A percentile compares a stretch with the other conserved stretches of the same genome.
phyloP scores from a whole-genome alignment of 768 basidiomycete genomes.

The Galerina marginata region DNA sequence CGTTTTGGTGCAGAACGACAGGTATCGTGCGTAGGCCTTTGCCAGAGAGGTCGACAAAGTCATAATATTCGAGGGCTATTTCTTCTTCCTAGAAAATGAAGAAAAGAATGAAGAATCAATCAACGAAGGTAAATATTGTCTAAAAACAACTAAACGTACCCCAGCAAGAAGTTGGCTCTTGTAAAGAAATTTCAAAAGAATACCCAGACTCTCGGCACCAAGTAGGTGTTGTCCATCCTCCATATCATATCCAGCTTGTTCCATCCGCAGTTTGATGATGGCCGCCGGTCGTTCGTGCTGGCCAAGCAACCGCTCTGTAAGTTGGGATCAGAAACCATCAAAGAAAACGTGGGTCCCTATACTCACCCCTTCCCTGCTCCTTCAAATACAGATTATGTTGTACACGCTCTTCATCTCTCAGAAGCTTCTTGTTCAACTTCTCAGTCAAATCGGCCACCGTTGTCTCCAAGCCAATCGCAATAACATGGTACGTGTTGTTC shows the following conservation, averaged over 20 bases:
- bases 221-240: constrained; percentile 81
- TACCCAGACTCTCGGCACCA: constrained; percentile 78
- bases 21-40: constrained; percentile 88
- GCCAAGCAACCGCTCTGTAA: constrained; percentile 80
- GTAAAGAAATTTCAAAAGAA: constrained; percentile 90
- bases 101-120: not conserved
- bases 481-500: constrained; percentile 74
- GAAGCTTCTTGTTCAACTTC: constrained; percentile 62
- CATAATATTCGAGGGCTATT: constrained; percentile 69
- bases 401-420: constrained; percentile 55
- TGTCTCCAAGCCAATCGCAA: constrained; percentile 64
- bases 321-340: no score
- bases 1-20: constrained; percentile 82
- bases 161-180: constrained; percentile 74
- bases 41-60: constrained; percentile 81
- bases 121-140: not conserved
- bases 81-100: constrained; percentile 67
- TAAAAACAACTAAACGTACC: constrained; percentile 44
- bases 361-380: constrained; percentile 76
- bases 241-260: constrained; percentile 88
- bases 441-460: constrained; percentile 73
- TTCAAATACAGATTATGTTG: constrained; percentile 75
- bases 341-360: no score
- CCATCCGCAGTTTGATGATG: constrained; percentile 81
- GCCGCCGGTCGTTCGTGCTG: constrained; percentile 83